phyloP scores from a whole-genome alignment of 805 yeast genomes.

The Candida railenensis region DNA sequence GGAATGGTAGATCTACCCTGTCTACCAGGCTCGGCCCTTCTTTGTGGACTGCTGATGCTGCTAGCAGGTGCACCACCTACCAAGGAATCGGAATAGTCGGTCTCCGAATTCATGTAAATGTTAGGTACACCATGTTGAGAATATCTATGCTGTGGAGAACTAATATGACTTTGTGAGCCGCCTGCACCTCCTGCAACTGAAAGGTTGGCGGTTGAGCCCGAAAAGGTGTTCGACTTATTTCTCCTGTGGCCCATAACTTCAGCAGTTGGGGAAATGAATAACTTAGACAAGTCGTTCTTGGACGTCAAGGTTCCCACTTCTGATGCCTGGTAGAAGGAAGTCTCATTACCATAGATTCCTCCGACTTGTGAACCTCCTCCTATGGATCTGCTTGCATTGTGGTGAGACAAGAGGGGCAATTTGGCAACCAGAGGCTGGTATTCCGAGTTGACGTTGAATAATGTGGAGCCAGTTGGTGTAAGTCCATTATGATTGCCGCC shows the following conservation, averaged over 20 bases:
- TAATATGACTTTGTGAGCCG: conserved; percentile 20
- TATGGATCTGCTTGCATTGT: conserved; percentile 16
- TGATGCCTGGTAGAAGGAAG: conserved; percentile 28
- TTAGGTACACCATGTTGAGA: conserved; percentile 30
- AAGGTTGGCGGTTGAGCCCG: conserved; percentile 13
- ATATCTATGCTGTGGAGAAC: conserved; percentile 24
- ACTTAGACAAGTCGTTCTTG: conserved; percentile 42
- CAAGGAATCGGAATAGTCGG: conserved; percentile 30
- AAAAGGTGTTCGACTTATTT: conserved; percentile 21
- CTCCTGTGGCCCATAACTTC: conserved; percentile 59
- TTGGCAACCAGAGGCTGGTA: conserved; percentile 26
- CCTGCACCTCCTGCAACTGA: conserved; percentile 8
- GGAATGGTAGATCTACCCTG: conserved; percentile 40
- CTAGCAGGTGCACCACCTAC: neutral
- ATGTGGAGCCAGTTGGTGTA: conserved; percentile 1
- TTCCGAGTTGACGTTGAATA: conserved; percentile 10
- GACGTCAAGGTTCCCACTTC: conserved; percentile 30
- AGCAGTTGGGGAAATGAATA: conserved; percentile 80
- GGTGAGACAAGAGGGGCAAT: conserved; percentile 33
- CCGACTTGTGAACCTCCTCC: conserved; percentile 10
- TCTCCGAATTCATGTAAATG: conserved; percentile 38
- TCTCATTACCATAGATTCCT: conserved; percentile 16
- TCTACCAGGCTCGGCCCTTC: conserved; percentile 11
- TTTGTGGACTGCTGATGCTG: conserved; percentile 8
- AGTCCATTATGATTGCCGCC: conserved; percentile 13